Evolutionary conservation across 108 stramenopile genomes (phyloP), one percentile per base, ranked within the genome.

Genomic region (Cyclostephanos tholiformis): DNA sequence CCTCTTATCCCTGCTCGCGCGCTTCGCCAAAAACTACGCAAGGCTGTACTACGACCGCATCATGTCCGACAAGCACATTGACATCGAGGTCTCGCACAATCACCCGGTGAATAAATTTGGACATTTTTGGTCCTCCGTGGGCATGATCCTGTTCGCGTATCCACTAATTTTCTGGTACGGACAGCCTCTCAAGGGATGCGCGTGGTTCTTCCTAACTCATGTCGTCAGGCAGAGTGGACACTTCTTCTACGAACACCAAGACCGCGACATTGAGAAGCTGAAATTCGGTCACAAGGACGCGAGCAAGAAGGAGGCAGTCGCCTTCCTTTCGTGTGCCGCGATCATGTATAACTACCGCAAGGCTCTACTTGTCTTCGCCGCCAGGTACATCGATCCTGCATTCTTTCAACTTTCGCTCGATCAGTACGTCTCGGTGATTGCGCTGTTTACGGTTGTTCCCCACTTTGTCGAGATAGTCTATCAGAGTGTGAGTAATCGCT

Each of bases 231-330:
- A 83, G 36, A 72, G 58, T 12, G 85, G 85, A 0, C 85, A 85
- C 43, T 85, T 85, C 75, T 85, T 85, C 59, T 85, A 83, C 56
- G 85, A 85, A 53, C 78, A 85, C 51, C 85, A 85, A 79, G 85
- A 85, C 56, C 77, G 73, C 32, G 76, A 85, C 30, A 83, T 85
- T 55, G 85, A 85, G 68, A 85, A 85, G 75, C 77, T 80, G 35
- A 85, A 85, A 56, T 85, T 85, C 64, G 85, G 85, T 3, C 85
- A 85, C 66, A 85, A 85, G 71, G 85, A 85, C 44, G 77, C 67
- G 4, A 75, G 74, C 49, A 85, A 85, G 69, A 85, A 85, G 46
- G 78, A 72, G 50, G 85, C 85, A 0, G 85, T 74, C 41, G 82
- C 70, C 14, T 74, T 74, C 49, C 73, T 83, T n/a, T 63, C 70